Evolutionary conservation across 2,329 filamentous ascomycete species (phyloP), one percentile per base, ranked within the genome.

Genomic region (Tolypocladium paradoxum): DNA sequence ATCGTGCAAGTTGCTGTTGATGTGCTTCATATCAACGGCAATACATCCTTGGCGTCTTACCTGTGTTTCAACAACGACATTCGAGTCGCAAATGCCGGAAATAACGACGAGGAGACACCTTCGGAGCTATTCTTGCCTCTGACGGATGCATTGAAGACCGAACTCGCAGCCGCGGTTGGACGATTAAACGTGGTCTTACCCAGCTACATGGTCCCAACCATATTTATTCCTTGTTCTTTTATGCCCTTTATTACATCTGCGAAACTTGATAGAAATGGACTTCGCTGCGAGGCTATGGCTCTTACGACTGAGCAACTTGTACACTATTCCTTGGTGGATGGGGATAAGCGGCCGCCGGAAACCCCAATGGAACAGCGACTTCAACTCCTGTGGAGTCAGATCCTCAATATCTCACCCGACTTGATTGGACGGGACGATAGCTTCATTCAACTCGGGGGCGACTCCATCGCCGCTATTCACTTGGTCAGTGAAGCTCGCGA

Each of bases 391-490:
- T 56, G 54, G 54, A 49, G 52, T 6, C 51, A 48, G 20, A 50
- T 54, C 4, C 38, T 56, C 1, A 54, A 47, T 1, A 43, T 54
- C 27, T 6, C 52, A 12, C 33, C 40, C 24, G 46, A 53, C 2
- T 51, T 45, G 2, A 71, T 75, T 22, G 65, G 68, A 7, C 55
- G 64, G 3, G 57, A 59, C 9, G 56, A 61, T 37, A 59, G 57
- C 50, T 65, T 65, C 54, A 61, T 65, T 34, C 43, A 51, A 5
- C 57, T 65, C 2, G 63, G 63, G 2, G 64, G 64, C 6, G 61
- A 63, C 29, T 66, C 62, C 2, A 57, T 65, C 14, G 54, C 56
- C 0, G 62, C 63, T 1, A 65, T 65, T 29, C 48, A 55, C 9
- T 33, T 60, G 4, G 55, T 52, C 9, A 36, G 48, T 18, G 20